Evolutionary conservation across 805 yeast genomes (phyloP), one percentile per base, ranked within the genome.

Genomic region (Candida sphagnicola): DNA sequence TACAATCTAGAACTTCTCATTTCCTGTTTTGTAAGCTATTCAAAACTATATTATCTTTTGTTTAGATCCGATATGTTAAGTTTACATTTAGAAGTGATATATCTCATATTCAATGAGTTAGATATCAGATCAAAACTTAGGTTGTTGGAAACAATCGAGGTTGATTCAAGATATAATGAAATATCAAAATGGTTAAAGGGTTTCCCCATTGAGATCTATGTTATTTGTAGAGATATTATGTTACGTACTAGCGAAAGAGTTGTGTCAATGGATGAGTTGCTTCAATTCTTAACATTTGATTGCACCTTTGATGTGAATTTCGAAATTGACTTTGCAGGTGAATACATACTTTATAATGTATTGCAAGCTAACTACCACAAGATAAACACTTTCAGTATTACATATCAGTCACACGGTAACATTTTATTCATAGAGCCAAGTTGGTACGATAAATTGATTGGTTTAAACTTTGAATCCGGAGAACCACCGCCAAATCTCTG

Each of bases 401-500:
- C 24, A 6, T 21, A 21, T 21, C 10, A 6, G 10, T 21, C 8
- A 6, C 24, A 6, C 6, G 10, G 6, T 21, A 10, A 6, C 24
- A 21, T 6, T 6, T 21, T 21, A 6, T 10, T 21, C 6, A 21
- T 21, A 6, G 24, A 21, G 10, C 24, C 24, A 6, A 21, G 24
- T n/a, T n/a, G n/a, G n/a, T n/a, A n/a, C n/a, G n/a, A n/a, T n/a
- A n/a, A n/a, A 4, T 91, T 90, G 66, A 95, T 91, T 36, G 93
- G 87, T 43, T 71, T 93, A 45, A 84, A 84, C 1, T 70, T 93
- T 21, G 6, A 6, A 44, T 95, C 98, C 2, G 93, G 91, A 64
- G 88, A 97, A 1, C 67, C 67, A 15, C 88, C 99, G 0, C 93
- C 86, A 45, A 99, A 99, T 43, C 95, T 97, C 0, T 93, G 93